These are phyloP conservation scores for Candida peoriensis DNA, from an alignment of 805 yeast genomes.

Conservation along the genomic window DNA sequence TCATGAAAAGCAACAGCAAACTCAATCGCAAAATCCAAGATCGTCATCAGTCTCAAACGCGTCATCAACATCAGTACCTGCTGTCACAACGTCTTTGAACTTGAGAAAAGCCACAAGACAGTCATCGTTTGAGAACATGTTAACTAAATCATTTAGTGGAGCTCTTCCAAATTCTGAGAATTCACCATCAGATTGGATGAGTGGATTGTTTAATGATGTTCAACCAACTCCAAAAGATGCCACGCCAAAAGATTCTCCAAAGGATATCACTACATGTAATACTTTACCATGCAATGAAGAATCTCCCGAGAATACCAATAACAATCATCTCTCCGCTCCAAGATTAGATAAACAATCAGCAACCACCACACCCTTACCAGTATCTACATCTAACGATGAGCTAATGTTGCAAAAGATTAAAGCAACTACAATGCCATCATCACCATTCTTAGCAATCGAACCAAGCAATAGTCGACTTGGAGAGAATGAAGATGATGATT, in stretches of 20 bases:
- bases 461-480: neutral
- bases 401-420: constrained; percentile 5
- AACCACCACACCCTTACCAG: neutral
- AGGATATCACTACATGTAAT: constrained; percentile 25
- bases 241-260: constrained; percentile 23
- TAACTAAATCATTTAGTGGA: constrained; percentile 34
- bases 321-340: neutral
- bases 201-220: constrained; percentile 14
- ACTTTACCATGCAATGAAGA: constrained; percentile 27
- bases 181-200: constrained; percentile 26
- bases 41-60: neutral
- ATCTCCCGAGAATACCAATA: constrained; percentile 16
- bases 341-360: neutral
- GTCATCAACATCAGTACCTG: neutral
- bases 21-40: neutral
- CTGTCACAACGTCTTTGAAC: neutral
- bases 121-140: constrained; percentile 33
- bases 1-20: constrained; percentile 10
- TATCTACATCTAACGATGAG: no score
- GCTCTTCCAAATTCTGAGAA: constrained; percentile 14
- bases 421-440: constrained; percentile 17
- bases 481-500: neutral
- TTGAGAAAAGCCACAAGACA: constrained; percentile 18
- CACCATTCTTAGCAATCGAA: constrained; percentile 12
- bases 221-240: constrained; percentile 25